Conservation (phyloP, 2,329 filamentous ascomycete species). For the Chaetomiaceae sp. region DNA sequence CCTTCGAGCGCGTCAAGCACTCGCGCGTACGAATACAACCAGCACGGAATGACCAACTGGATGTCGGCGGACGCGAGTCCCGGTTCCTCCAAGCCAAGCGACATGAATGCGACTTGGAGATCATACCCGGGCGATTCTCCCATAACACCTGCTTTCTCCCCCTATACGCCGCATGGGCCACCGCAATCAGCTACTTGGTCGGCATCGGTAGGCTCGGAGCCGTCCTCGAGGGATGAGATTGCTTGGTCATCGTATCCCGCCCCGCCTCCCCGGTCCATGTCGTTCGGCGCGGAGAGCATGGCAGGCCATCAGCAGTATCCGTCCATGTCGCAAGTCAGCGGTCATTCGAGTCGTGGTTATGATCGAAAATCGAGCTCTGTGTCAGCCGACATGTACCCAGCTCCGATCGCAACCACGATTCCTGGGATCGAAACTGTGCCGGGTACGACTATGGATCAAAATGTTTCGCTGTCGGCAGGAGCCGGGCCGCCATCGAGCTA, state of each 20-base stretch:
- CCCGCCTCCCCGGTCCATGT: constrained; percentile 43
- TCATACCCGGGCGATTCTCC: constrained; percentile 48
- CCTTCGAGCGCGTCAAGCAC: constrained; percentile 32
- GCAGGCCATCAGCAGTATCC: constrained; percentile 38
- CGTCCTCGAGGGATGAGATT: constrained; percentile 41
- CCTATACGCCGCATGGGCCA: constrained; percentile 43
- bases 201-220: constrained; percentile 35
- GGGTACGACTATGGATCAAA: constrained; percentile 34
- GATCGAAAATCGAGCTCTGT: constrained; percentile 41
- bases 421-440: constrained; percentile 35
- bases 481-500: constrained; percentile 37
- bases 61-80: constrained; percentile 40
- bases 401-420: constrained; percentile 37
- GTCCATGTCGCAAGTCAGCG: constrained; percentile 35
- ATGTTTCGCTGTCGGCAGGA: constrained; percentile 38
- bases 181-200: constrained; percentile 41
- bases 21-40: constrained; percentile 39
- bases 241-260: constrained; percentile 42
- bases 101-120: constrained; percentile 45
- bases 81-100: constrained; percentile 40
- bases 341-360: constrained; percentile 34
- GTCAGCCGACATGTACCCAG: constrained; percentile 42
- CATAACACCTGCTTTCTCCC: constrained; percentile 47
- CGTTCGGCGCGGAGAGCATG: constrained; percentile 43
- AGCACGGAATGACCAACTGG: constrained; percentile 41